phyloP scores from a whole-genome alignment of 2,329 filamentous ascomycete genomes.

The Fusarium sp. region DNA sequence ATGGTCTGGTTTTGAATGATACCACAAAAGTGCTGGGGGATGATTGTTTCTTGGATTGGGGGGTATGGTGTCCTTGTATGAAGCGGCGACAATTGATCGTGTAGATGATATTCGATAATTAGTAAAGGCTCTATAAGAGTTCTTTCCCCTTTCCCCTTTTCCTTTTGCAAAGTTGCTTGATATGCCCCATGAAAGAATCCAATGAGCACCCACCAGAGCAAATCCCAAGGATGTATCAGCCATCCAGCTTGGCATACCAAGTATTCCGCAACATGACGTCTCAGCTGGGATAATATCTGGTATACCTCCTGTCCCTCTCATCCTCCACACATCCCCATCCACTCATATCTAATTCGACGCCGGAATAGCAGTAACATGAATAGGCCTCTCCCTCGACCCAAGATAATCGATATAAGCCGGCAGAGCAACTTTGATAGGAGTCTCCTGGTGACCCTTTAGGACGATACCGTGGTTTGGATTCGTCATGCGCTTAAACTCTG shows the following conservation, averaged over 20 bases:
- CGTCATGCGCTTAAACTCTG: conserved; percentile 23
- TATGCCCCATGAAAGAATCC: too few species aligned
- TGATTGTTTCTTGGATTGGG: neutral
- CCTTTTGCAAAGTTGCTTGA: too few species aligned
- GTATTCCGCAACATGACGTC: too few species aligned
- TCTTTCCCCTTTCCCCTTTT: too few species aligned
- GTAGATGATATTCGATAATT: neutral
- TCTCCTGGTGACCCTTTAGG: neutral
- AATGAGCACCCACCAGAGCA: too few species aligned
- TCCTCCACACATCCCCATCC: neutral
- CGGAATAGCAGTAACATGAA: neutral
- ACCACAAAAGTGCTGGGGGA: conserved; percentile 19
- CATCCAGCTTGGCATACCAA: too few species aligned
- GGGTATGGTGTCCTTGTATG: neutral
- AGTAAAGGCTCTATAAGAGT: neutral
- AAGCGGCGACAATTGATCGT: neutral
- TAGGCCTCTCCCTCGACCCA: neutral
- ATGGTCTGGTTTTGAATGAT: conserved; percentile 12
- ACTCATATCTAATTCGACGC: neutral
- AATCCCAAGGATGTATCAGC: too few species aligned
- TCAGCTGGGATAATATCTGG: too few species aligned
- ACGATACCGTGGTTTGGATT: neutral
- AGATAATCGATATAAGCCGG: neutral
- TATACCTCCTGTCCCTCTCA: neutral
- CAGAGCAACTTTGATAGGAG: neutral